Conservation (phyloP, 148 eudicot species). For the Rhododendron williamsianum region DNA sequence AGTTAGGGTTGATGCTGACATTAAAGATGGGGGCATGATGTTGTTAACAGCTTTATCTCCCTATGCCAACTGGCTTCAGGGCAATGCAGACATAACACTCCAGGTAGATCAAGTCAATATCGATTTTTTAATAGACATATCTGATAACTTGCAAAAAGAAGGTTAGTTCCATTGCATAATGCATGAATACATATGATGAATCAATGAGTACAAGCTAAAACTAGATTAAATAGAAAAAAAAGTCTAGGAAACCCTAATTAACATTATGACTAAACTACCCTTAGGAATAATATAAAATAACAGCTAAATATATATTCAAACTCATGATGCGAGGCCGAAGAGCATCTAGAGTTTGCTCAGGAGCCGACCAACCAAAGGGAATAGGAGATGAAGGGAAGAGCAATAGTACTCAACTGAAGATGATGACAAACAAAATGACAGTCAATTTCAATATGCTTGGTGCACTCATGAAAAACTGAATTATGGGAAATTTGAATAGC, state of each 20-base stretch:
- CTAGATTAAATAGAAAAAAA: not conserved
- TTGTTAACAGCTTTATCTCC: constrained; percentile 93
- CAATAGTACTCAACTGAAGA: no score
- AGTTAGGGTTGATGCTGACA: constrained; percentile 99
- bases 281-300: no score
- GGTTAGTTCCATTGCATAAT: not conserved
- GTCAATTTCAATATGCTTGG: no score
- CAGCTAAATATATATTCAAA: no score
- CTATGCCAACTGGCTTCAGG: constrained; percentile 92
- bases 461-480: no score
- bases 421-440: no score
- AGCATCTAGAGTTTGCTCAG: no score
- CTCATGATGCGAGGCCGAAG: no score
- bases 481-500: no score
- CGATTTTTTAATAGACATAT: not conserved
- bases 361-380: no score
- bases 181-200: not conserved
- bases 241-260: not conserved
- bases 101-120: constrained; percentile 51
- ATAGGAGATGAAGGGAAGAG: no score
- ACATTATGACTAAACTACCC: not conserved
- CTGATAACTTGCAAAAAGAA: not conserved
- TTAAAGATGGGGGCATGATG: constrained; percentile 99
- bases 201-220: not conserved
- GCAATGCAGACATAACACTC: constrained; percentile 93